These are phyloP conservation scores for Cordyceps sp. DNA, from an alignment of 2,329 filamentous ascomycete species.

Conservation along the genomic window DNA sequence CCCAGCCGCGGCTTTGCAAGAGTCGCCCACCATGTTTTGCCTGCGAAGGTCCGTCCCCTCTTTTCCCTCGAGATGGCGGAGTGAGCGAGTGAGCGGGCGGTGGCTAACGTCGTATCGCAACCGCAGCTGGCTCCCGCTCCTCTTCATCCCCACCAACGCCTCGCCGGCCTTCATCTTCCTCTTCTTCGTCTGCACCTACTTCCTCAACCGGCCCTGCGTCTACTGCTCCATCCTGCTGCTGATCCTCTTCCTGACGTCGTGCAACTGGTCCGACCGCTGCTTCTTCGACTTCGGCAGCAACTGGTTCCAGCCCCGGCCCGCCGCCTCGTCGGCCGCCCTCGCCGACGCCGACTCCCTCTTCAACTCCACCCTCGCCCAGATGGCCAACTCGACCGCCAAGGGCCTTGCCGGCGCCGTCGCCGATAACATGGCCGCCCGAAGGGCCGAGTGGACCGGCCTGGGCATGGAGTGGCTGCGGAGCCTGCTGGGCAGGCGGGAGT, in stretches of 20 bases:
- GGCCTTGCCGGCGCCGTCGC: constrained; percentile 51
- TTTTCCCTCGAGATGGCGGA: too few species aligned
- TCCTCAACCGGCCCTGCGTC: constrained; percentile 89
- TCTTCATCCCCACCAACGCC: constrained; percentile 77
- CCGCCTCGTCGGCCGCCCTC: constrained; percentile 10
- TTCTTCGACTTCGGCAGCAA: constrained; percentile 87
- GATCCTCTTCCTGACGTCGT: constrained; percentile 83
- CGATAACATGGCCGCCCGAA: constrained; percentile 38
- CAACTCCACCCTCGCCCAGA: constrained; percentile 33
- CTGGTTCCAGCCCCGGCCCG: constrained; percentile 74
- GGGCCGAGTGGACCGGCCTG: constrained; percentile 55
- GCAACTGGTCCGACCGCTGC: constrained; percentile 76
- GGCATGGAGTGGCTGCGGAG: constrained; percentile 77
- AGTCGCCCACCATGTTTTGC: constrained; percentile 36
- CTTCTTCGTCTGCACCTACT: constrained; percentile 86
- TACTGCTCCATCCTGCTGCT: constrained; percentile 95
- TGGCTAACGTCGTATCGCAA: too few species aligned
- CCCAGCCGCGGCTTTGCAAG: not conserved
- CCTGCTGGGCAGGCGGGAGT: constrained; percentile 67
- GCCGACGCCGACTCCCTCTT: constrained; percentile 12
- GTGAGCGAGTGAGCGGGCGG: too few species aligned
- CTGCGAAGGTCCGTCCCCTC: constrained; percentile 39
- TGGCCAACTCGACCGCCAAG: constrained; percentile 53
- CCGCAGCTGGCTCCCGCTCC: constrained; percentile 67
- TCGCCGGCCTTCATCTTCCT: constrained; percentile 74